Evolutionary conservation across 2,329 filamentous ascomycete genomes (phyloP).

Genomic region (Thielaviopsis populi): DNA sequence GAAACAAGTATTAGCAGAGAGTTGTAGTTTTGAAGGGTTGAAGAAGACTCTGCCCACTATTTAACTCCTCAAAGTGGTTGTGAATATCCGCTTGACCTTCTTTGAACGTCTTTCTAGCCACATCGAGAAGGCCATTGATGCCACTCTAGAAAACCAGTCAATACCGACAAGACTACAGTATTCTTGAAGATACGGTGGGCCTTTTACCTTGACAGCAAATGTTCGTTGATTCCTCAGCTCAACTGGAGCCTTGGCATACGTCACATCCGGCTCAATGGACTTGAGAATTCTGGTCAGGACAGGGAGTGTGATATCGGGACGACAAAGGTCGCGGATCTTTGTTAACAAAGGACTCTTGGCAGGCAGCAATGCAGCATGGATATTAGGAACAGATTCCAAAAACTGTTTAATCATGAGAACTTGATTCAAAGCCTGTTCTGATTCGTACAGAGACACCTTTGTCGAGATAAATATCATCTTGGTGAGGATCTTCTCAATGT

Average conservation of each 20-base stretch:
- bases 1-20: neutral
- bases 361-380: slow-evolving; percentile 53
- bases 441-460: slow-evolving; percentile 48
- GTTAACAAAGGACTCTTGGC: slow-evolving; percentile 49
- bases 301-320: slow-evolving; percentile 42
- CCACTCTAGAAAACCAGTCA: slow-evolving; percentile 39
- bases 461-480: slow-evolving; percentile 64
- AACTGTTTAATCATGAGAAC: slow-evolving; percentile 79
- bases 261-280: slow-evolving; percentile 67
- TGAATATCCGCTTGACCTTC: slow-evolving; percentile 69
- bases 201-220: slow-evolving; percentile 62
- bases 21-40: neutral
- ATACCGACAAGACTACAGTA: neutral
- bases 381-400: slow-evolving; percentile 47
- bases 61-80: slow-evolving; percentile 52
- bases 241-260: slow-evolving; percentile 61
- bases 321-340: slow-evolving; percentile 56
- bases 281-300: slow-evolving; percentile 50
- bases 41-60: slow-evolving; percentile 31
- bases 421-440: slow-evolving; percentile 72
- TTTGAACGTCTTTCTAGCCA: slow-evolving; percentile 77
- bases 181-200: neutral
- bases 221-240: slow-evolving; percentile 81
- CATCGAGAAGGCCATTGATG: slow-evolving; percentile 72
- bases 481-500: slow-evolving; percentile 50